phyloP scores from a whole-genome alignment of 2,329 filamentous ascomycete genomes.

The Pseudopithomyces chartarum region DNA sequence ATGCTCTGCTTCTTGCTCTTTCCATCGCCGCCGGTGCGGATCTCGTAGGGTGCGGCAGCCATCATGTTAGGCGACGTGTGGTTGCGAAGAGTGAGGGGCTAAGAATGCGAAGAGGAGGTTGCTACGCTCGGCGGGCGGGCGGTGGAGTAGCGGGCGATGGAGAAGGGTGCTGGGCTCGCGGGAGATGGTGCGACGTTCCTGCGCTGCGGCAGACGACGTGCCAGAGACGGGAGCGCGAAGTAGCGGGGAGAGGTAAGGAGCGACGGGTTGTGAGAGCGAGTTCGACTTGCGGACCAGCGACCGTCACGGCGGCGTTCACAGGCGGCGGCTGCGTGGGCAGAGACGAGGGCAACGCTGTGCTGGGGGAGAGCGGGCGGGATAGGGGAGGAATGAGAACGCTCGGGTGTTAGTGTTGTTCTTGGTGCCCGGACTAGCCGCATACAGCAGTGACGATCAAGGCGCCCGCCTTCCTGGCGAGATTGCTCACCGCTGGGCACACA shows the following conservation, averaged over 20 bases:
- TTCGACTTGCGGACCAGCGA: conserved; percentile 28
- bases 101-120: conserved; percentile 16
- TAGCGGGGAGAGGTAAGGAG: conserved; percentile 39
- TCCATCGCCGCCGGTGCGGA: conserved; percentile 67
- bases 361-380: conserved; percentile 27
- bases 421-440: conserved; percentile 2
- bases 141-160: conserved; percentile 25
- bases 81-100: conserved; percentile 10
- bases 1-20: conserved; percentile 99
- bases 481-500: neutral
- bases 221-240: conserved; percentile 26
- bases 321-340: conserved; percentile 25
- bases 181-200: conserved; percentile 40
- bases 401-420: conserved; percentile 4
- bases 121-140: conserved; percentile 20
- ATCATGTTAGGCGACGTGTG: conserved; percentile 49
- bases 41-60: conserved; percentile 67
- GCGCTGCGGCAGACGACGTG: conserved; percentile 25
- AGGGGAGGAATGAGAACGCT: conserved; percentile 14
- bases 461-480: neutral
- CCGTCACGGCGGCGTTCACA: conserved; percentile 30
- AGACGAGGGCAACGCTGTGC: conserved; percentile 25
- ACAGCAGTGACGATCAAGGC: conserved; percentile 5
- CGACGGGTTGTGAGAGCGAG: conserved; percentile 34
- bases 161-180: conserved; percentile 24